These are phyloP conservation scores for Colletotrichum tropicicola DNA, from an alignment of 2,329 filamentous ascomycete genomes.

Conservation along the genomic window DNA sequence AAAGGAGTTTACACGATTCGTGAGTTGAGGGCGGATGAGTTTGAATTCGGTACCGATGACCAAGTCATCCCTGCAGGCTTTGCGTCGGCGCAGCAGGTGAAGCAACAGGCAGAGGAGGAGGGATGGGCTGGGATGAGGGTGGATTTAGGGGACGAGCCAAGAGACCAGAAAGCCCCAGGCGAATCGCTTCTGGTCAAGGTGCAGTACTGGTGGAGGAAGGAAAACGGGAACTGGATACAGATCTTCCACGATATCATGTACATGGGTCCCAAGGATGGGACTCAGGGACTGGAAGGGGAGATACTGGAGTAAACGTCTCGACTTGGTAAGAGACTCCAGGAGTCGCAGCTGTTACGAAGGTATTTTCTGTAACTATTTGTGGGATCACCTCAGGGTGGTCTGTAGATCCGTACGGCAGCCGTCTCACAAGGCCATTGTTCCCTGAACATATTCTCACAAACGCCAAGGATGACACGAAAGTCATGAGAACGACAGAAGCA, in stretches of 20 bases:
- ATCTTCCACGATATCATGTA: conserved; percentile 40
- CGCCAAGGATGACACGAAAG: neutral
- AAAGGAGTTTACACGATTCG: conserved; percentile 32
- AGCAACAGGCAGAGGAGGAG: conserved; percentile 25
- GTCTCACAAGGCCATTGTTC: no score
- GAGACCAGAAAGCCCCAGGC: neutral
- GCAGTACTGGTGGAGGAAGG: conserved; percentile 41
- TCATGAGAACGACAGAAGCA: neutral
- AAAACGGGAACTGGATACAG: conserved; percentile 32
- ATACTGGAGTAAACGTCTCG: conserved; percentile 4
- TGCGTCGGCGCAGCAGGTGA: conserved; percentile 17
- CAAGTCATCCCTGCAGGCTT: conserved; percentile 28
- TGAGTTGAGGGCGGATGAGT: conserved; percentile 21
- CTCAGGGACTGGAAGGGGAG: conserved; percentile 31
- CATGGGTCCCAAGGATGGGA: conserved; percentile 37
- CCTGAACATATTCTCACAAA: neutral
- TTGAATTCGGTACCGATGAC: conserved; percentile 32
- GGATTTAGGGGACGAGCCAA: conserved; percentile 37
- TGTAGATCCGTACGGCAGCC: no score
- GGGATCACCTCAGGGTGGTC: neutral
- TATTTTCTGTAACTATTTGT: neutral
- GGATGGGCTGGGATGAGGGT: conserved; percentile 40
- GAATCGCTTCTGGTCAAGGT: conserved; percentile 36
- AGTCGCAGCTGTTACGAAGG: neutral
- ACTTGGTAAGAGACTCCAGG: neutral